phyloP scores from a whole-genome alignment of 345 rosid species.

The Heritiera littoralis region DNA sequence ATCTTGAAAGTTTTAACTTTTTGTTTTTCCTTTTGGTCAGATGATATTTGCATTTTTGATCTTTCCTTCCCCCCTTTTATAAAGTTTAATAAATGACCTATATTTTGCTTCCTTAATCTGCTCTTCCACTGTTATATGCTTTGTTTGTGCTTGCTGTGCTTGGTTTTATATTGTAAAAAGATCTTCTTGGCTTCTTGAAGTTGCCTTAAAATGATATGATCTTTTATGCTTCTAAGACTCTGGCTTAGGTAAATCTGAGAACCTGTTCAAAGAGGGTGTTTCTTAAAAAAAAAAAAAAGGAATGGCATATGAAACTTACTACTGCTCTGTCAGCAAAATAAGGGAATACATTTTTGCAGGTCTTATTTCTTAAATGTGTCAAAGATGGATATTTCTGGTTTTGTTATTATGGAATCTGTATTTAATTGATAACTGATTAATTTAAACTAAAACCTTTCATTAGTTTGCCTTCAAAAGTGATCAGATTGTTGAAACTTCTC shows the following conservation, averaged over 20 bases:
- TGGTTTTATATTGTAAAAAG: neutral
- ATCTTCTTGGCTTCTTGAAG: neutral
- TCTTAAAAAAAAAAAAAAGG: too few relatives aligned
- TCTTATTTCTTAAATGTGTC: neutral
- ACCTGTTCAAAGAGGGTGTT: too few relatives aligned
- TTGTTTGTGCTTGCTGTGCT: neutral
- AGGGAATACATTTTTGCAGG: neutral
- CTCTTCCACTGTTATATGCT: neutral
- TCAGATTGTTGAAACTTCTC: neutral
- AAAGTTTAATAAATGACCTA: neutral
- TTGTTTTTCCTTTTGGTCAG: neutral
- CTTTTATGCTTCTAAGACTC: neutral
- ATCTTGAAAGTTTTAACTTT: neutral
- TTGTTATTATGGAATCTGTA: neutral
- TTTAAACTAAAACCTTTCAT: neutral
- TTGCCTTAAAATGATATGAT: neutral
- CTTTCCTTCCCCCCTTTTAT: neutral
- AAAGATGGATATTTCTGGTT: neutral
- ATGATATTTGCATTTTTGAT: neutral
- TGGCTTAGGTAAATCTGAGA: too few relatives aligned
- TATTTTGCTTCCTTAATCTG: conserved; percentile 5
- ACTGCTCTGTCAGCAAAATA: neutral
- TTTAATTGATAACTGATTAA: neutral
- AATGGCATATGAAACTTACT: neutral
- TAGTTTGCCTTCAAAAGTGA: neutral